phyloP scores from a whole-genome alignment of 139 green algal genomes.

The Coelastrella sp. region DNA sequence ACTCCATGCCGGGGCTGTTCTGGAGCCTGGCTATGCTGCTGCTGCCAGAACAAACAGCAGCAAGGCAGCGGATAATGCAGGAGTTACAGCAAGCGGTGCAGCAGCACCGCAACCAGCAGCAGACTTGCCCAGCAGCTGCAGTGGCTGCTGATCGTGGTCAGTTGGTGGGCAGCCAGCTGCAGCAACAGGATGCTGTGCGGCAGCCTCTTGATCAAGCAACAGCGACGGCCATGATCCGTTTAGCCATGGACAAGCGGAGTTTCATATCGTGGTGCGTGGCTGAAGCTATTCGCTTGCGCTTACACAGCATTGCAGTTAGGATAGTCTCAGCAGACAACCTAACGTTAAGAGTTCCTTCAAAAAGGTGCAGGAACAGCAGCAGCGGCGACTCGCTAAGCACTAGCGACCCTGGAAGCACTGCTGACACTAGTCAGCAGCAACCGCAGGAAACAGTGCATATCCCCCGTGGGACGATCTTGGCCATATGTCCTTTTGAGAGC shows the following conservation, averaged over 20 bases:
- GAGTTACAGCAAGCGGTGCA: conserved; percentile 56
- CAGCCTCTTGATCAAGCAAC: background rate
- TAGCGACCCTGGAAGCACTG: background rate
- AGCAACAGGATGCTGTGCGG: conserved; percentile 22
- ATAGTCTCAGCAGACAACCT: background rate
- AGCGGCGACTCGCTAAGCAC: conserved; percentile 10
- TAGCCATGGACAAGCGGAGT: conserved; percentile 50
- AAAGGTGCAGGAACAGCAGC: too few relatives aligned
- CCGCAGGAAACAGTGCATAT: conserved; percentile 25
- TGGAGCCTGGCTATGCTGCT: conserved; percentile 79
- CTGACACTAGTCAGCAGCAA: background rate
- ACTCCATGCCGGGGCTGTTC: conserved; percentile 75
- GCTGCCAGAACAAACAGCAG: conserved; percentile 69
- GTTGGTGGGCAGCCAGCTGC: background rate
- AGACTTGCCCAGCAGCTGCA: background rate
- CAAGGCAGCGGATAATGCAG: conserved; percentile 34
- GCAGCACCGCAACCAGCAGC: conserved; percentile 12
- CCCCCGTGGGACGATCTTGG: conserved; percentile 70
- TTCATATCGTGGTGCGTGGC: conserved; percentile 47
- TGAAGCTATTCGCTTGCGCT: conserved; percentile 72
- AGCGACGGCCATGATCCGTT: conserved; percentile 11
- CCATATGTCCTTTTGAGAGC: conserved; percentile 72
- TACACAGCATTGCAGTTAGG: conserved; percentile 64
- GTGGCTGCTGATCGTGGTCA: background rate
- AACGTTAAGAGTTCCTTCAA: background rate